Base-by-base conservation (phyloP, 768 basidiomycete species). In the Pleurotus giganteus region DNA sequence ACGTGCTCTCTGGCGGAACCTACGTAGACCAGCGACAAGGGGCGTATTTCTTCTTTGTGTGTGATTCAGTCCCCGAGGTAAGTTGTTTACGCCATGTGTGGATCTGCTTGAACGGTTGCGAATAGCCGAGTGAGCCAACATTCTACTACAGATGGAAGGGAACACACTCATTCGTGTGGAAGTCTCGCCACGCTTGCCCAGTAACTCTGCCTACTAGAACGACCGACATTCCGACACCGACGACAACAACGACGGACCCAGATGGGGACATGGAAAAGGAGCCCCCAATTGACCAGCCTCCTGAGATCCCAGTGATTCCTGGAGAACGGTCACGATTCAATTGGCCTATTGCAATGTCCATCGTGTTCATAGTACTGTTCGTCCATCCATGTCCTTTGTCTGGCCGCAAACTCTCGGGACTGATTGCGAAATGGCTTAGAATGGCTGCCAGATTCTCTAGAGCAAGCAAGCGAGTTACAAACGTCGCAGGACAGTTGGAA, bases 111-210 rank as follows among this genome's bases (percentile, higher is more conserved):
- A 43, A 43, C 41, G 41, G 7, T 8, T 28, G 21, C 27, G 44
- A 23, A 23, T 19, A 45, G 49, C 32, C 49, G 24, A 37, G 21
- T 4, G 32, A 34, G 13, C 49, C 49, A 2, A 50, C 49, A 1
- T 50, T 36, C 49, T 32, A 36, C 17, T 50, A 32, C 31, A 19
- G 31, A 37, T 50, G 49, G 49, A 34, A 50, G 17, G 31, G 49
- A 2, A 36, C 34, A 15, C 49, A 50, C 17, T 3, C 49, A 15
- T 50, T 50, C 21, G 32, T 36, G 19, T 50, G 49, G 49, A 50
- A 34, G 34, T 50, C 49, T 5, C 31, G 32, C 4, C 32, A 50
- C 36, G 49, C 49, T 12, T 36, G 49, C 19, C 49, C 44, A 45
- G 26, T 24, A 26, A 17, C 17, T 24, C 19, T 26, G 12, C 8